Evolutionary conservation across 306 rosid species (phyloP).

Genomic region (Leucaena leucocephala): DNA sequence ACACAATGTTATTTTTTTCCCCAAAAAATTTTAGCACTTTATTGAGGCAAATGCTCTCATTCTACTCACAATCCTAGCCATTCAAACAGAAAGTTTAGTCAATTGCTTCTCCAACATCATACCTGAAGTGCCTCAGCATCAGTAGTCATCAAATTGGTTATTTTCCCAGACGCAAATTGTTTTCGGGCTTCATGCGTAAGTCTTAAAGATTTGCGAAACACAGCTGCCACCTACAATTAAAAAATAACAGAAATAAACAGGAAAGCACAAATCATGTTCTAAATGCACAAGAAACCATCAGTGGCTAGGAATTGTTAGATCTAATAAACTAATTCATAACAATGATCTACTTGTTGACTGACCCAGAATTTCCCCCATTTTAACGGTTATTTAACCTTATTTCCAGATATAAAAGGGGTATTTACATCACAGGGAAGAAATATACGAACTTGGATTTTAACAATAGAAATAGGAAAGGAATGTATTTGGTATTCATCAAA

Average conservation of each 20-base stretch:
- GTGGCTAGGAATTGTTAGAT: not conserved
- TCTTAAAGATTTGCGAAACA: constrained; percentile 92
- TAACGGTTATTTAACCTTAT: not conserved
- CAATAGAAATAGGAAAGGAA: not conserved
- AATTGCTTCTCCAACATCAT: constrained; percentile 30
- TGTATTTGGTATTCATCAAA: not conserved
- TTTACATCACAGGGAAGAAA: too few relatives aligned
- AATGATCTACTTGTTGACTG: not conserved
- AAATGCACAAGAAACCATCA: not conserved
- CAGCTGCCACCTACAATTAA: constrained; percentile 80
- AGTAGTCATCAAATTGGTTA: constrained; percentile 96
- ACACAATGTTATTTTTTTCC: not conserved
- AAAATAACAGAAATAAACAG: constrained; percentile 9
- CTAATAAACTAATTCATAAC: not conserved
- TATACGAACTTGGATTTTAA: not conserved
- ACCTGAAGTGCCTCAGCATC: constrained; percentile 96
- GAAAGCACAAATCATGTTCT: constrained; percentile 22
- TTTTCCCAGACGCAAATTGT: constrained; percentile 90
- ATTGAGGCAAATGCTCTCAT: not conserved
- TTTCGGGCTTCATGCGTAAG: constrained; percentile 96
- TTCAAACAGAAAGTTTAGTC: constrained; percentile 13
- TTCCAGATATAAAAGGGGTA: not conserved
- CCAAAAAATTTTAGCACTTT: not conserved
- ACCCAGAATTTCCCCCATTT: not conserved
- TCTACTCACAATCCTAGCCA: not conserved